These are phyloP conservation scores for Vigna mungo DNA, from an alignment of 306 rosid genomes.

Conservation along the genomic window DNA sequence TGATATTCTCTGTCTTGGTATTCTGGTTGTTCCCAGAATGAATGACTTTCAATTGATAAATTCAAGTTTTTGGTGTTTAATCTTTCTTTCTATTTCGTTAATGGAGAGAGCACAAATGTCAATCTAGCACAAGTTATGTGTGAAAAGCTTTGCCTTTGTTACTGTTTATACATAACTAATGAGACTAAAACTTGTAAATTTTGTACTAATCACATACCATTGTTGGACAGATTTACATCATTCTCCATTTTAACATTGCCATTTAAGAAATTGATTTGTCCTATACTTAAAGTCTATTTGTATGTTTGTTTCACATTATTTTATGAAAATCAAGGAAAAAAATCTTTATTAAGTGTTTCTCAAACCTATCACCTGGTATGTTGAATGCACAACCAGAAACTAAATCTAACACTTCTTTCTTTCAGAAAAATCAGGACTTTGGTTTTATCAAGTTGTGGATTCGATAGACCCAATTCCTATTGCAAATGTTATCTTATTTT, in stretches of 20 bases:
- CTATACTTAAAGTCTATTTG: too few species aligned
- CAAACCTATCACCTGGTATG: too few species aligned
- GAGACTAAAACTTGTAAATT: not conserved
- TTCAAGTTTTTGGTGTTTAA: slow-evolving; percentile 39
- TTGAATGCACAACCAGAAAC: too few species aligned
- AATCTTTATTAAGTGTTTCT: too few species aligned
- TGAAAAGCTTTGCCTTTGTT: slow-evolving; percentile 35
- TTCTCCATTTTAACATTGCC: not conserved
- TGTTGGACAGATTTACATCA: not conserved
- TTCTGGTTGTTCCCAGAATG: slow-evolving; percentile 56
- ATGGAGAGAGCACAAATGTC: slow-evolving; percentile 35
- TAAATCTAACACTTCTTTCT: too few species aligned
- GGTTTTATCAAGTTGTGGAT: too few species aligned
- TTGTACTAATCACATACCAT: not conserved
- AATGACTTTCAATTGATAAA: slow-evolving; percentile 45
- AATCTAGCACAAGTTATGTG: slow-evolving; percentile 15
- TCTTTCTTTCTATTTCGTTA: slow-evolving; percentile 29
- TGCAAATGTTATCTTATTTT: too few species aligned
- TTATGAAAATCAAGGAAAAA: too few species aligned
- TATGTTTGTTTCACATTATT: too few species aligned
- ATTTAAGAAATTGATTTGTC: not conserved
- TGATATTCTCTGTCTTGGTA: slow-evolving; percentile 39
- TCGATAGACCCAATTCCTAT: too few species aligned
- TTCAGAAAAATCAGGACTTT: too few species aligned
- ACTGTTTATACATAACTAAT: not conserved